These are phyloP conservation scores for Tuber aestivum DNA, from an alignment of 495 filamentous ascomycete genomes.

Conservation along the genomic window DNA sequence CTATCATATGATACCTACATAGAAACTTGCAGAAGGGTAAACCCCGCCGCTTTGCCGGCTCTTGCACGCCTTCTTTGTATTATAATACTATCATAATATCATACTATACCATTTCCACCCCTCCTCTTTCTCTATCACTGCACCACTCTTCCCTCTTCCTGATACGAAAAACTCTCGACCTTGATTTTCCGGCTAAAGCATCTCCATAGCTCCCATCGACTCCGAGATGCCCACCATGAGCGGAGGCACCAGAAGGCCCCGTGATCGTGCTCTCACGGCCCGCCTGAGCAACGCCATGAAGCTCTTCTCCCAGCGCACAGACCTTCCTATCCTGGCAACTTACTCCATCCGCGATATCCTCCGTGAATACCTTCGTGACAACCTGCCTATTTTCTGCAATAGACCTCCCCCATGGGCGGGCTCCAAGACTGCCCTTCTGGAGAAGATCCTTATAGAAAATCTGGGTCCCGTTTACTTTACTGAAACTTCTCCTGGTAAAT, in stretches of 20 bases:
- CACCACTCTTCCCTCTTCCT: too few relatives aligned
- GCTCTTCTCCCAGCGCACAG: neutral
- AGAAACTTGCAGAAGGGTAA: neutral
- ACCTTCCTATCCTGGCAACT: neutral
- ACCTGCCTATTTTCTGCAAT: neutral
- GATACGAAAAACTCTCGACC: neutral
- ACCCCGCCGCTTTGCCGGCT: too few relatives aligned
- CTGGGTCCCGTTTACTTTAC: neutral
- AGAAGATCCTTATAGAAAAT: neutral
- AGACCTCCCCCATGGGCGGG: neutral
- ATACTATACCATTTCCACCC: neutral
- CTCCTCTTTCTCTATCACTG: neutral
- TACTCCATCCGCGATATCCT: neutral
- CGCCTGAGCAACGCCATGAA: neutral
- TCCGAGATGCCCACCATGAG: neutral
- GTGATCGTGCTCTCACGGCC: neutral
- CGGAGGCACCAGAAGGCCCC: neutral
- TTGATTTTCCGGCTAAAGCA: neutral
- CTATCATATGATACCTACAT: neutral
- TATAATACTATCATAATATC: neutral
- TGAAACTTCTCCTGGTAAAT: neutral
- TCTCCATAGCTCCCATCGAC: neutral
- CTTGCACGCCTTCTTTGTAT: neutral
- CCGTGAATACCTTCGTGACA: neutral
- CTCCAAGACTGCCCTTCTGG: neutral